Evolutionary conservation across 305 asterid species (phyloP), one percentile per base, ranked within the genome.

Genomic region (Stenogyne calaminthoides): DNA sequence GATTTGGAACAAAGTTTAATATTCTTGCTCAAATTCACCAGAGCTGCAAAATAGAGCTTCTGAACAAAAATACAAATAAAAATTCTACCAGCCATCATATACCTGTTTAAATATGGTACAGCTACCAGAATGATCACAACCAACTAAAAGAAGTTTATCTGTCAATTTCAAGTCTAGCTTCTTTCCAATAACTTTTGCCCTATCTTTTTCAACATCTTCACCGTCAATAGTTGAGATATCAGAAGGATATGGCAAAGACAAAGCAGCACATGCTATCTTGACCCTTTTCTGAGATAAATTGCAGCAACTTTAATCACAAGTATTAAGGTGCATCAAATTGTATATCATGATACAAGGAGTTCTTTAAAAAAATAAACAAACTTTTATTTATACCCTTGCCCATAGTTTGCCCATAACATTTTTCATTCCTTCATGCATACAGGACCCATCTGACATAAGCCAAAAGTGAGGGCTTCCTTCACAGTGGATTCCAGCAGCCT

Each of bases 91-190:
- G 15, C 18, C 57, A 58, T 27, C 36, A 57, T 11, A 4, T 86
- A 93, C 97, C 96, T 91, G 98, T 81, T 92, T 94, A 77, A 82
- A 94, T 77, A 94, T 78, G 65, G 98, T 88, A 77, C 98, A 88
- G 6, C 93, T 84, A 34, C 99, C 98, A 0, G 98, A 87, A 61
- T 82, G 91, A 69, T 88, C 90, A 64, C 84, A 80, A 74, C 99
- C 97, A 70, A 87, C 86, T 36, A 94, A 85, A 64, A 94, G 95
- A 65, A 94, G 72, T 73, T 88, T 91, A 57, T 78, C 77, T 49
- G 76, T 54, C 69, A 12, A 29, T 74, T 67, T 81, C 71, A 71
- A 78, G 73, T 82, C 84, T 12, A 63, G 52, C 57, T 55, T 78
- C 64, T 70, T 60, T 12, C 60, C 69, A 34, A 58, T 71, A 77